A percentile compares a stretch with the other conserved stretches of the same genome.
Conservation (phyloP, 495 filamentous ascomycete genomes). For the Penicillium pulvis region DNA sequence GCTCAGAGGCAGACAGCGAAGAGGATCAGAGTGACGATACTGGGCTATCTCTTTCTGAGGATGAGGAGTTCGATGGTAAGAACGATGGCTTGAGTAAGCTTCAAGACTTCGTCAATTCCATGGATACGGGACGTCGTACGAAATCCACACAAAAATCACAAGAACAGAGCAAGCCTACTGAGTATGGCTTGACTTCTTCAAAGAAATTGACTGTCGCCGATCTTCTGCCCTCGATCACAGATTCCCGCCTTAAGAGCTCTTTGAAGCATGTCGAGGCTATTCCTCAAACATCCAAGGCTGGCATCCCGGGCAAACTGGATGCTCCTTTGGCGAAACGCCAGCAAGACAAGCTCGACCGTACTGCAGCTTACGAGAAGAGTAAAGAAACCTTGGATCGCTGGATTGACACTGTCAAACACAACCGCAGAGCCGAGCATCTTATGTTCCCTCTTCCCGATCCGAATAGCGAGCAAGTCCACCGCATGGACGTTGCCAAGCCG, state of each 20-base stretch:
- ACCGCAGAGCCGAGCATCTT: slow-evolving; percentile 88
- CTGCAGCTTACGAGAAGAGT: slow-evolving; percentile 84
- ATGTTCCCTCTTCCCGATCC: slow-evolving; percentile 86
- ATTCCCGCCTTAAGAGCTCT: slow-evolving; percentile 76
- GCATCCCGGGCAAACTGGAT: slow-evolving; percentile 71
- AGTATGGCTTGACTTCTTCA: slow-evolving; percentile 59
- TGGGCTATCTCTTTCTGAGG: slow-evolving; percentile 55
- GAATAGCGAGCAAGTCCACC: slow-evolving; percentile 48
- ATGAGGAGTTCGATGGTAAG: slow-evolving; percentile 58
- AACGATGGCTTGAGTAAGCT: slow-evolving; percentile 64
- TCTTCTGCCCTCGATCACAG: slow-evolving; percentile 70
- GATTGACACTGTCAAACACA: slow-evolving; percentile 92
- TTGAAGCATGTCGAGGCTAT: slow-evolving; percentile 63
- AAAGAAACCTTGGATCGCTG: slow-evolving; percentile 88
- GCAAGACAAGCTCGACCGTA: slow-evolving; percentile 84
- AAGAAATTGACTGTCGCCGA: slow-evolving; percentile 80
- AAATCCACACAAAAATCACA: slow-evolving; percentile 39
- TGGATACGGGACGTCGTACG: slow-evolving; percentile 47
- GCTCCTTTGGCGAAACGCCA: slow-evolving; percentile 86
- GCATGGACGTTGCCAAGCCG: slow-evolving; percentile 55
- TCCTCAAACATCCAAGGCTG: slow-evolving; percentile 47
- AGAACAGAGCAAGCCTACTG: slow-evolving; percentile 57
- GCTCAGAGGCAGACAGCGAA: slow-evolving; percentile 44
- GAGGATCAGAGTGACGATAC: slow-evolving; percentile 54
- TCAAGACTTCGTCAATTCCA: slow-evolving; percentile 69